Percentiles rank a stretch among this genome's conserved stretches.
These are phyloP conservation scores for Phytophthora colocasiae DNA, from an alignment of 352 stramenopile species.

Conservation along the genomic window DNA sequence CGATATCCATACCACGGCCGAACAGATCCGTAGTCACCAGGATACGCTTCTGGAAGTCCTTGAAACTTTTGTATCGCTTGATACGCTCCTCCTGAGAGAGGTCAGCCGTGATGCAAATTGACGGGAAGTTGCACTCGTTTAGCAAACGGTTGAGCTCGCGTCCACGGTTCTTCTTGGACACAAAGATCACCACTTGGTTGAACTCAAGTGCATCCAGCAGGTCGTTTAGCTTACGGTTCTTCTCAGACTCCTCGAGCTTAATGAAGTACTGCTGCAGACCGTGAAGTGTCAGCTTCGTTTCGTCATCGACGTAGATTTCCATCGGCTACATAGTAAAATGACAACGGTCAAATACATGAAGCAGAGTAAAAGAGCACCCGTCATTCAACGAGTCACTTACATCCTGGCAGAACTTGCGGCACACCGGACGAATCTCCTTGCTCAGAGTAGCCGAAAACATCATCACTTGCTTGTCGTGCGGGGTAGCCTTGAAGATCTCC, in stretches of 20 bases:
- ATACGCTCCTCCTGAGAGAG: conserved; percentile 98
- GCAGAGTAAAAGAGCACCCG: background rate
- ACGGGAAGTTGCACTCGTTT: conserved; percentile 99
- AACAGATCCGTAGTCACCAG: conserved; percentile 99
- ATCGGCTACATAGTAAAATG: conserved; percentile 84
- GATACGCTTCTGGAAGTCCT: conserved; percentile 99
- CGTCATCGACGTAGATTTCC: conserved; percentile 99
- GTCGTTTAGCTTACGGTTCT: conserved; percentile 99
- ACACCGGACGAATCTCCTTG: conserved; percentile 99
- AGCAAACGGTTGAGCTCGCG: conserved; percentile 98
- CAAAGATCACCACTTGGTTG: conserved; percentile 99
- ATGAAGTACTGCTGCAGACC: conserved; percentile 99
- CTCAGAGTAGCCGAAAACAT: conserved; percentile 99
- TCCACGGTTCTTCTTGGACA: conserved; percentile 97
- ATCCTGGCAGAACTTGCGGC: conserved; percentile 99
- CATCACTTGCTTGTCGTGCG: conserved; percentile 99
- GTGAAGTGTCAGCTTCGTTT: conserved; percentile 99
- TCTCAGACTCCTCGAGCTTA: conserved; percentile 98
- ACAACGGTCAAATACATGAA: conserved; percentile 1
- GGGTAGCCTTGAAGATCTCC: conserved; percentile 99
- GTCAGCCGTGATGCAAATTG: conserved; percentile 99
- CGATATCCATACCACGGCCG: conserved; percentile 99
- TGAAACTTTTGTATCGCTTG: conserved; percentile 99
- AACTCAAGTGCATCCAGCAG: conserved; percentile 99
- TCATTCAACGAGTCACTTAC: conserved; percentile 55